These are phyloP conservation scores for Biancaea sappan DNA, from an alignment of 306 rosid species.

Conservation along the genomic window DNA sequence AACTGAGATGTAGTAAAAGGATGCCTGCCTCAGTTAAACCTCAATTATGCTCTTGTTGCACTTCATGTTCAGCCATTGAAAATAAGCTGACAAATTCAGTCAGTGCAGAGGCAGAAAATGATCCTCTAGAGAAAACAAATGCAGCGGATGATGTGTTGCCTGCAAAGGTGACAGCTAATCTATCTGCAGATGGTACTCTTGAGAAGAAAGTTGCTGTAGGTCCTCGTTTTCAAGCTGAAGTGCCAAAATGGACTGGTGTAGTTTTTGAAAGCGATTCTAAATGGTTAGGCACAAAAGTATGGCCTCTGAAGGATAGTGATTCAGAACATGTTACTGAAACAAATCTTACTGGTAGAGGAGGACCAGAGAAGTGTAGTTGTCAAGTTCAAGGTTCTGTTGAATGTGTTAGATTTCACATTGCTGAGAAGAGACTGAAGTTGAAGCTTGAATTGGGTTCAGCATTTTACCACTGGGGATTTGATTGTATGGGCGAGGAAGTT, in stretches of 20 bases:
- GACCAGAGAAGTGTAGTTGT: constrained; percentile 63
- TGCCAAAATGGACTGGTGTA: constrained; percentile 77
- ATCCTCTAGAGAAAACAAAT: constrained; percentile 30
- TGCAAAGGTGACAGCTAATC: not conserved
- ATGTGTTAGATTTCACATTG: constrained; percentile 83
- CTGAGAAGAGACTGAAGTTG: constrained; percentile 76
- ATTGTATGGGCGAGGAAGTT: constrained; percentile 86
- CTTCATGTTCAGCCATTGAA: constrained; percentile 40
- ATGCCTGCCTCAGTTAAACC: constrained; percentile 40
- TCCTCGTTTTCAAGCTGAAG: constrained; percentile 58
- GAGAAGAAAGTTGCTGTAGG: constrained; percentile 47
- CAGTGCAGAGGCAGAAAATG: constrained; percentile 37
- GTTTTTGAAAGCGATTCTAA: constrained; percentile 66
- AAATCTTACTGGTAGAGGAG: constrained; percentile 50
- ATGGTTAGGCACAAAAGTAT: constrained; percentile 70
- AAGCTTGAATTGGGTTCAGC: constrained; percentile 66
- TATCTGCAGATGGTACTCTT: constrained; percentile 29
- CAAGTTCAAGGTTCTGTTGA: constrained; percentile 60
- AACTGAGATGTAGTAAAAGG: constrained; percentile 64
- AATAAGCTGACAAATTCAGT: constrained; percentile 24
- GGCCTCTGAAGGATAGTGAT: constrained; percentile 53
- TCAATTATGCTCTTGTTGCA: constrained; percentile 55
- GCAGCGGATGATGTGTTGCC: constrained; percentile 21
- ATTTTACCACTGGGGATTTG: constrained; percentile 72
- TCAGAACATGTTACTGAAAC: not conserved